Conservation (phyloP, 2,329 filamentous ascomycete genomes). For the Fusarium pseudonygamai region DNA sequence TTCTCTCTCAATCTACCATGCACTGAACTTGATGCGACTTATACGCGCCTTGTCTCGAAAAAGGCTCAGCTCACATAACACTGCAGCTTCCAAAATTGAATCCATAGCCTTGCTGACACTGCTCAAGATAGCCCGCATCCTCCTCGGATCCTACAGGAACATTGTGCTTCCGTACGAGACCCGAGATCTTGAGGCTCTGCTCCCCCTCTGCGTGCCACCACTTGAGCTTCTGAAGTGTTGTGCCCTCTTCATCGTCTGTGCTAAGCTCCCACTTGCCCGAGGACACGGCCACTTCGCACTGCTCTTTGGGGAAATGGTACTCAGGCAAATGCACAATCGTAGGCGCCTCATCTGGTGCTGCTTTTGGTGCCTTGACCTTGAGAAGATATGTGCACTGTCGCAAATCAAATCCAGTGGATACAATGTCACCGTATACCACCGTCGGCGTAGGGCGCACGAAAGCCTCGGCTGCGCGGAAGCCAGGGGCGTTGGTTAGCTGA, state of each 20-base stretch:
- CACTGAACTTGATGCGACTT: neutral
- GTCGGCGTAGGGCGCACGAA: conserved; percentile 89
- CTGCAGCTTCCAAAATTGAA: conserved; percentile 57
- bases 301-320: conserved; percentile 86
- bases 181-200: conserved; percentile 80
- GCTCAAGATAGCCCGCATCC: conserved; percentile 82
- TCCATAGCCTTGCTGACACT: conserved; percentile 63
- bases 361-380: conserved; percentile 68
- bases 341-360: conserved; percentile 70
- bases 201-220: conserved; percentile 95
- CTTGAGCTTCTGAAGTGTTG: conserved; percentile 76
- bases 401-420: conserved; percentile 83
- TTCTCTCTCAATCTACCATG: neutral
- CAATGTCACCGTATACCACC: conserved; percentile 75
- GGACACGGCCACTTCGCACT: conserved; percentile 77
- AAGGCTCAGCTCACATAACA: conserved; percentile 58
- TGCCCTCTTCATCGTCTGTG: conserved; percentile 74
- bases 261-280: conserved; percentile 92
- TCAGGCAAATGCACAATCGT: conserved; percentile 89
- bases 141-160: conserved; percentile 68
- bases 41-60: neutral
- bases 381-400: conserved; percentile 81
- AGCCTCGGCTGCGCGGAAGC: conserved; percentile 90
- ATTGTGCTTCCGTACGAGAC: conserved; percentile 73
- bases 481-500: conserved; percentile 70